These are phyloP conservation scores for Pestalotiopsis sp. DNA, from an alignment of 2,329 filamentous ascomycete species.

Conservation along the genomic window DNA sequence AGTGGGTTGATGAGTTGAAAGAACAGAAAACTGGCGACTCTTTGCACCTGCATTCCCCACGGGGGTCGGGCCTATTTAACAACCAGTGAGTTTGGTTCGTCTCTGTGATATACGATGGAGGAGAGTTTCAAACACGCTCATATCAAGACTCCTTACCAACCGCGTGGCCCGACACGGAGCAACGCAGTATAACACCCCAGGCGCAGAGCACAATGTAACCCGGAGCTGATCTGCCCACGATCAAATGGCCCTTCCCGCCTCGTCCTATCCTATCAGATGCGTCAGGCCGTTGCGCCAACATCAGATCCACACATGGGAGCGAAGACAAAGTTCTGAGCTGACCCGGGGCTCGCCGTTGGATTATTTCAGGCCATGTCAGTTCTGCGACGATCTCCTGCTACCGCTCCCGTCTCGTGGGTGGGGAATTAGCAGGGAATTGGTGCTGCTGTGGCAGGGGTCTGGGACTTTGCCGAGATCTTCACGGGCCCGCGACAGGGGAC, in stretches of 20 bases:
- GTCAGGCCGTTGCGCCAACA: neutral
- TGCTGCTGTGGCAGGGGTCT: constrained; percentile 11
- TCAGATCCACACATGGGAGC: constrained; percentile 5
- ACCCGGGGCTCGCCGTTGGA: neutral
- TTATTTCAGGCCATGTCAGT: neutral
- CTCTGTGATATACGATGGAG: neutral
- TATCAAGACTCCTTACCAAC: neutral
- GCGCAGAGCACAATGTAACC: neutral
- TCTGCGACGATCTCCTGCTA: constrained; percentile 18
- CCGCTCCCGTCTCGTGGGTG: constrained; percentile 15
- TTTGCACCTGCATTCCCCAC: neutral
- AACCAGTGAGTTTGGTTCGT: neutral
- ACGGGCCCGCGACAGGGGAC: constrained; percentile 1
- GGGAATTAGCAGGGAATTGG: constrained; percentile 12
- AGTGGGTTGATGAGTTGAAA: constrained; percentile 8
- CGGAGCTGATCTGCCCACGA: neutral
- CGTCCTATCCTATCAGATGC: neutral
- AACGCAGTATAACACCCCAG: too few relatives aligned
- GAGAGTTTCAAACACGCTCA: neutral
- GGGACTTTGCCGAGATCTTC: neutral
- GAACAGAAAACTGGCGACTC: constrained; percentile 5
- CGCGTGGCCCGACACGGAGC: neutral
- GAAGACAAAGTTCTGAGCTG: neutral
- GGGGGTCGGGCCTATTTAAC: neutral
- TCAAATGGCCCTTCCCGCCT: neutral